Conservation (phyloP, 148 eudicot genomes). For the Polygonum maritimum region DNA sequence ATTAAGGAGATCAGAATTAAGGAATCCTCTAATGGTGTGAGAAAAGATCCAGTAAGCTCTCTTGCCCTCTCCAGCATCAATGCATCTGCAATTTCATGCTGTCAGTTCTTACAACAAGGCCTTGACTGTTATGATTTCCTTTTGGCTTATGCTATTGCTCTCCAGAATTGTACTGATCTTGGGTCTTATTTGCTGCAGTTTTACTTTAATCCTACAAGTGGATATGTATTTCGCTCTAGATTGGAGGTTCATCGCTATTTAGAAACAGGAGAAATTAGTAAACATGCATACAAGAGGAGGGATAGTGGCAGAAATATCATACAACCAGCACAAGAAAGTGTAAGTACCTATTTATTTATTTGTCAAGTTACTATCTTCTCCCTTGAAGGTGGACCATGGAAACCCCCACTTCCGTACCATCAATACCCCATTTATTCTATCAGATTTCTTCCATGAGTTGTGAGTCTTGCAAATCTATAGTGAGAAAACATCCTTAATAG, state of each 20-base stretch:
- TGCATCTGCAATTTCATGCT: neutral
- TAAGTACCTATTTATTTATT: neutral
- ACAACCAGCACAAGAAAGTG: neutral
- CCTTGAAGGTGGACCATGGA: neutral
- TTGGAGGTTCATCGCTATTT: conserved; percentile 55
- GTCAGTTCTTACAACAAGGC: neutral
- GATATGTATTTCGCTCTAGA: conserved; percentile 62
- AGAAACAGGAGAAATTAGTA: conserved; percentile 49
- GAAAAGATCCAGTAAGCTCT: conserved; percentile 45
- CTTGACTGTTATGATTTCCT: neutral
- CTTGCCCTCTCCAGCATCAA: conserved; percentile 5
- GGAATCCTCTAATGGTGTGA: conserved; percentile 19
- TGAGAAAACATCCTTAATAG: neutral
- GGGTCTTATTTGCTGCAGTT: conserved; percentile 28
- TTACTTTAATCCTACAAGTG: conserved; percentile 43
- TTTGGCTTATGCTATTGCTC: neutral
- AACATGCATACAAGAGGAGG: conserved; percentile 55
- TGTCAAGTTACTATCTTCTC: neutral
- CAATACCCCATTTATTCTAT: neutral
- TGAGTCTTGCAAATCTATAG: neutral
- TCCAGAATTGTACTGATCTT: neutral
- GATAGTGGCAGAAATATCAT: conserved; percentile 15
- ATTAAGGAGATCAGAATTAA: conserved; percentile 45
- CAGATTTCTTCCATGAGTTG: neutral
- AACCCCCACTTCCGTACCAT: neutral